Base-by-base conservation (phyloP, 179 eudicot species). In the Silene vulgaris region DNA sequence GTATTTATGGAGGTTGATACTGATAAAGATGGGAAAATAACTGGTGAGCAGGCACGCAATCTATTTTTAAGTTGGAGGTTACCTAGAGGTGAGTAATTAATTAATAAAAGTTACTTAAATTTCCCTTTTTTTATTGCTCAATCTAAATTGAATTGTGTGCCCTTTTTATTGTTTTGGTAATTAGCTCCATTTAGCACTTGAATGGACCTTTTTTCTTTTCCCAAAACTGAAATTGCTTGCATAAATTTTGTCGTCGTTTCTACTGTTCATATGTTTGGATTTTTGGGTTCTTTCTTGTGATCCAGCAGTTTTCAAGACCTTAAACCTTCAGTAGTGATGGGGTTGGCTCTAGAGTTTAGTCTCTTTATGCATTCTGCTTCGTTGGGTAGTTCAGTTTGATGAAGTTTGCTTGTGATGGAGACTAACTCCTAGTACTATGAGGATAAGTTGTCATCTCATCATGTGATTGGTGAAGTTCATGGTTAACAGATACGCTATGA, bases 11-110 rank as follows among this genome's bases (percentile, higher is more conserved):
- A 86, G 82, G 99, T 95, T 21, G 99, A 95, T 79, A 88, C 87
- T 1, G 97, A 95, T 82, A 89, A 88, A 83, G 97, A 95, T 77
- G 97, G 99, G 66, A 95, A 93, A 85, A 93, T 95, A 73, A 87
- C 92, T 14, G 97, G 97, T 74, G 91, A 82, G 77, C 88, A 95
- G 84, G 99, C 99, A 19, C 90, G 97, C 76, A 88, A 88, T 77
- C 89, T 95, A 37, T 95, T 95, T 78, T 75, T 95, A 69, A 90
- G 97, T 85, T 95, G 99, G 99, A 84, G 81, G 81, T 83, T 93
- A 74, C 97, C 99, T 71, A 84, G 93, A 87, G 99, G 99, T 93
- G 79, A 45, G 79, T 13, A 43, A 61, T 80, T 73, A 59, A 35
- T 60, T 67, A 5, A 37, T 37, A 6, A 37, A 37, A 37, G 45